A percentile compares a stretch with the other conserved stretches of the same genome.
These are phyloP conservation scores for rapeseed (Brassica napus) DNA, from an alignment of 345 rosid species.

Conservation along the genomic window Da-Ae NC_063445.1:28650501-28651000, in stretches of 20 bases:
- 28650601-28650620: slow-evolving; percentile 60
- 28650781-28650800: slow-evolving; percentile 54
- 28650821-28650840: not conserved
- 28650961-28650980: not conserved
- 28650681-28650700: not conserved
- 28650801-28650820: slow-evolving; percentile 22
- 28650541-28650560: not conserved
- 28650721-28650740: not conserved
- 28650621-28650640: slow-evolving; percentile 76
- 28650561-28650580: slow-evolving; percentile 51
- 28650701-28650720: not conserved
- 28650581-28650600: slow-evolving; percentile 79
- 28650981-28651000: not conserved
- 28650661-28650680: slow-evolving; percentile 79
- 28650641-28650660: slow-evolving; percentile 78
- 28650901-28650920: not conserved
- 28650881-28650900: slow-evolving; percentile 1
- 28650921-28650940: not conserved
- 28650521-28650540: not conserved
- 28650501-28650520: too few relatives aligned
- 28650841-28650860: not conserved
- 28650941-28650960: not conserved
- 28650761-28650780: slow-evolving; percentile 86
- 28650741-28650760: slow-evolving; percentile 41
- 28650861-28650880: not conserved